Evolutionary conservation across 495 filamentous ascomycete species (phyloP).

Genomic region (Penicillium atrosanguineum): DNA sequence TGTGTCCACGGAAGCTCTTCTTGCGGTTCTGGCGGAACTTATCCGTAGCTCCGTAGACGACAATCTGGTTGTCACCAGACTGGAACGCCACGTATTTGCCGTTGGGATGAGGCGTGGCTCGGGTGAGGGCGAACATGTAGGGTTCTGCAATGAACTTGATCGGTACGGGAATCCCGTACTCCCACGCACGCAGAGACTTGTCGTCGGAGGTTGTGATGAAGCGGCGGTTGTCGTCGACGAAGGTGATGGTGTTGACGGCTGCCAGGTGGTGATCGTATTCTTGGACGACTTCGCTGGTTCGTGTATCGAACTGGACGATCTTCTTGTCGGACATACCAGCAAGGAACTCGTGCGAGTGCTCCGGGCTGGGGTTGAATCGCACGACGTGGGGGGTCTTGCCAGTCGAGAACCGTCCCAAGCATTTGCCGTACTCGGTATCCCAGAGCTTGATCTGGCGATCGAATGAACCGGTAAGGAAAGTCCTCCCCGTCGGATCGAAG

Average conservation of each 20-base stretch:
- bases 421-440: constrained; percentile 94
- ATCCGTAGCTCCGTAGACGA: constrained; percentile 89
- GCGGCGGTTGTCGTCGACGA: constrained; percentile 88
- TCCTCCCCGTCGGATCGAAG: constrained; percentile 77
- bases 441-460: constrained; percentile 95
- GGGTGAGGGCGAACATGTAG: constrained; percentile 91
- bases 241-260: constrained; percentile 96
- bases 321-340: constrained; percentile 98
- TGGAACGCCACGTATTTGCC: constrained; percentile 94
- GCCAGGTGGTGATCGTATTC: constrained; percentile 98
- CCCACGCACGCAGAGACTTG: constrained; percentile 93
- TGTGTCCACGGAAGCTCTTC: constrained; percentile 93
- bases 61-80: constrained; percentile 89
- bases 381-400: constrained; percentile 95
- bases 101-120: constrained; percentile 76
- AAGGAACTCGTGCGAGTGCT: constrained; percentile 84
- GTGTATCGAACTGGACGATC: constrained; percentile 95
- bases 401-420: constrained; percentile 79
- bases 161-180: constrained; percentile 91
- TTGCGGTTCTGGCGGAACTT: constrained; percentile 97
- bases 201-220: constrained; percentile 99
- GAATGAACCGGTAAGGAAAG: constrained; percentile 89
- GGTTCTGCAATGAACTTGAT: constrained; percentile 92
- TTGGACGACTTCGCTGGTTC: constrained; percentile 80
- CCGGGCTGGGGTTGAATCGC: constrained; percentile 78